These are phyloP conservation scores for Phytopythium ostracodes DNA, from an alignment of 352 stramenopile species.

Conservation along the genomic window DNA sequence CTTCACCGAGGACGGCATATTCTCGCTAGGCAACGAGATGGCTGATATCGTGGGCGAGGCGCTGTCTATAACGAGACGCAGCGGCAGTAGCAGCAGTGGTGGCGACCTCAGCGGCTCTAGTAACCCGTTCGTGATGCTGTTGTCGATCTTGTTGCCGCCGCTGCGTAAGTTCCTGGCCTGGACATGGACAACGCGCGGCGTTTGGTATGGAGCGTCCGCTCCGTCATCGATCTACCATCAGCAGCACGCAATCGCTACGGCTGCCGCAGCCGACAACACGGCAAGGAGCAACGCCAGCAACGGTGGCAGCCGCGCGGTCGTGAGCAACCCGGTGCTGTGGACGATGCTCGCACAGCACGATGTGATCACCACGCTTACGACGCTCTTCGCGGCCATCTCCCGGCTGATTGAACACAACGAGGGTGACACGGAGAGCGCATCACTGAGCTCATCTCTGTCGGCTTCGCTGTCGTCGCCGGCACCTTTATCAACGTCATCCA, in stretches of 20 bases:
- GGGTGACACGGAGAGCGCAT: neutral
- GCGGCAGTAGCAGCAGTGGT: conserved; percentile 7
- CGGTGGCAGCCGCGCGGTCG: conserved; percentile 3
- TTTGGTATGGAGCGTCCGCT: conserved; percentile 24
- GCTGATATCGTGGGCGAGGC: conserved; percentile 17
- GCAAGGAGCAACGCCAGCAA: conserved; percentile 8
- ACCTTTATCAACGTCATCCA: conserved; percentile 12
- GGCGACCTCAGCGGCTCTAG: conserved; percentile 1
- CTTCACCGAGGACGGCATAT: conserved; percentile 33
- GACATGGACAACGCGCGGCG: conserved; percentile 27
- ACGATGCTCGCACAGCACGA: conserved; percentile 49
- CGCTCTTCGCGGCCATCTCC: conserved; percentile 26
- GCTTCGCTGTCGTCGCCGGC: conserved; percentile 20
- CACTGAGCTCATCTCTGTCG: neutral
- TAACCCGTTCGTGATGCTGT: conserved; percentile 61
- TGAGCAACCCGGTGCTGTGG: conserved; percentile 19
- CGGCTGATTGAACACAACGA: conserved; percentile 45
- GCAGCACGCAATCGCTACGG: neutral
- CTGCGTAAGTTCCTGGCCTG: conserved; percentile 57
- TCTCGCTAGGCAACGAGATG: conserved; percentile 23
- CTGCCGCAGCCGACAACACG: neutral
- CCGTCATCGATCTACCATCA: conserved; percentile 3
- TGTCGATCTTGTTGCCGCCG: conserved; percentile 50
- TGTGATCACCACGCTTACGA: conserved; percentile 27
- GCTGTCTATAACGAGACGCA: neutral